Percentiles rank a stretch among this genome's conserved stretches.
Evolutionary conservation across 2,329 filamentous ascomycete genomes (phyloP).

Genomic region (Fusarium transvaalense): DNA sequence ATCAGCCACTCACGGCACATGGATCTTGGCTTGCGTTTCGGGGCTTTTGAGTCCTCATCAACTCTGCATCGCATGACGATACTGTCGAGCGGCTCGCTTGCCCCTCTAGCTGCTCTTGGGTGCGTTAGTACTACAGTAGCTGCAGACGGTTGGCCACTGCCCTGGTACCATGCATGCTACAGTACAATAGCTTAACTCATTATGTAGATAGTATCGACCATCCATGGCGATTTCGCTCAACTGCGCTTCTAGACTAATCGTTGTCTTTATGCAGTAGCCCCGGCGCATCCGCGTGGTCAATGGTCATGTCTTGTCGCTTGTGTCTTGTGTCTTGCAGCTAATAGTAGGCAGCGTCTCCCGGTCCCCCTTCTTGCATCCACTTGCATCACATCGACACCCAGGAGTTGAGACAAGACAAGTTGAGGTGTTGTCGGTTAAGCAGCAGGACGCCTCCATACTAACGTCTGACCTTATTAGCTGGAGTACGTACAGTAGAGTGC

Average conservation of each 20-base stretch:
- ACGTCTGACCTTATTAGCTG: constrained; percentile 24
- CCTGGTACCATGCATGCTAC: constrained; percentile 22
- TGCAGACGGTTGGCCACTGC: constrained; percentile 39
- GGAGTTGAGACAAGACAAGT: constrained; percentile 28
- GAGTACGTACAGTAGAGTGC: constrained; percentile 6
- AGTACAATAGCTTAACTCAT: constrained; percentile 1
- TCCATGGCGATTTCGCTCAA: constrained; percentile 23
- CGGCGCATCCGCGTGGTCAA: constrained; percentile 44
- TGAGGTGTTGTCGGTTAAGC: constrained; percentile 21
- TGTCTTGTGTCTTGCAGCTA: constrained; percentile 34
- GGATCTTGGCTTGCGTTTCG: constrained; percentile 32
- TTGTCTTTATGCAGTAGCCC: constrained; percentile 43
- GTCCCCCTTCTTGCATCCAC: constrained; percentile 30
- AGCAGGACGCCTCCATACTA: constrained; percentile 31
- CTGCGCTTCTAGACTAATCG: constrained; percentile 41
- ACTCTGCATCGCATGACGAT: constrained; percentile 43
- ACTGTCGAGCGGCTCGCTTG: constrained; percentile 34
- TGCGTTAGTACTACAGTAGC: constrained; percentile 38
- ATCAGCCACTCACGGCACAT: constrained; percentile 33
- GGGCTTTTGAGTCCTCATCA: constrained; percentile 32
- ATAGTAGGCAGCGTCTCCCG: constrained; percentile 26
- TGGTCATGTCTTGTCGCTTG: constrained; percentile 13
- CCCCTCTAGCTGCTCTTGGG: constrained; percentile 24
- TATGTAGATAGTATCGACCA: constrained; percentile 4
- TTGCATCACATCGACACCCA: constrained; percentile 36